Evolutionary conservation across 2,329 filamentous ascomycete genomes (phyloP).

Genomic region (Apiospora malaysiana): DNA sequence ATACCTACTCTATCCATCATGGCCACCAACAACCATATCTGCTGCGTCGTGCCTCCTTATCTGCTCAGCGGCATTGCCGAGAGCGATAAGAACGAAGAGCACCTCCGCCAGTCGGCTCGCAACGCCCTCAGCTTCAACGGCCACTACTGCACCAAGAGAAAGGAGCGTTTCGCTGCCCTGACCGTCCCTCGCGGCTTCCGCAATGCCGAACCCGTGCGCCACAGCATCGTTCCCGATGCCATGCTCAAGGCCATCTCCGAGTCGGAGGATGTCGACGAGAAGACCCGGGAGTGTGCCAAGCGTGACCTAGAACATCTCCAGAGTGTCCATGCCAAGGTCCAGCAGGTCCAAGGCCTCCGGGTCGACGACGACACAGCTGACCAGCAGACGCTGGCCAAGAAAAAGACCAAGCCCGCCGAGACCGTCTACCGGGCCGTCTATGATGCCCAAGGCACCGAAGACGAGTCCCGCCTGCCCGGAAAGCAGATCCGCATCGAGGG

Average conservation of each 20-base stretch:
- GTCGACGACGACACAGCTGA: constrained; percentile 28
- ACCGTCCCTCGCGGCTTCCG: constrained; percentile 40
- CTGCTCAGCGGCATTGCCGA: constrained; percentile 51
- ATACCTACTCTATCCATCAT: constrained; percentile 31
- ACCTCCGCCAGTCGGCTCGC: constrained; percentile 44
- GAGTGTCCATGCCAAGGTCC: constrained; percentile 40
- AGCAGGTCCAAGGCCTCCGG: constrained; percentile 32
- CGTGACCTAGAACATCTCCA: constrained; percentile 47
- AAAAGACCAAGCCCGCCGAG: constrained; percentile 26
- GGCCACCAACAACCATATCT: constrained; percentile 35
- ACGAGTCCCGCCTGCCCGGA: constrained; percentile 49
- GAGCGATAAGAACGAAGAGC: constrained; percentile 44
- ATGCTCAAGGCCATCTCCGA: constrained; percentile 47
- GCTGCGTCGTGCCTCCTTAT: constrained; percentile 53
- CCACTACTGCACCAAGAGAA: constrained; percentile 38
- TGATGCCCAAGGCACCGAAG: constrained; percentile 46
- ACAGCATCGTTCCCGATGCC: constrained; percentile 46
- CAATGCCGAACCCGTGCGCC: constrained; percentile 24
- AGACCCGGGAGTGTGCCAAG: constrained; percentile 44
- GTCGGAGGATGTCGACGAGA: constrained; percentile 45
- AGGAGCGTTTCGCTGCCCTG: constrained; percentile 43
- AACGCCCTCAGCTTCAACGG: constrained; percentile 43
- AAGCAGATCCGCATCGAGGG: constrained; percentile 50
- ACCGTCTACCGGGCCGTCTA: constrained; percentile 49
- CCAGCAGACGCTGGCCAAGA: constrained; percentile 29